Conservation (phyloP, 2,329 filamentous ascomycete genomes). For the Coniochaeta ligniaria region DNA sequence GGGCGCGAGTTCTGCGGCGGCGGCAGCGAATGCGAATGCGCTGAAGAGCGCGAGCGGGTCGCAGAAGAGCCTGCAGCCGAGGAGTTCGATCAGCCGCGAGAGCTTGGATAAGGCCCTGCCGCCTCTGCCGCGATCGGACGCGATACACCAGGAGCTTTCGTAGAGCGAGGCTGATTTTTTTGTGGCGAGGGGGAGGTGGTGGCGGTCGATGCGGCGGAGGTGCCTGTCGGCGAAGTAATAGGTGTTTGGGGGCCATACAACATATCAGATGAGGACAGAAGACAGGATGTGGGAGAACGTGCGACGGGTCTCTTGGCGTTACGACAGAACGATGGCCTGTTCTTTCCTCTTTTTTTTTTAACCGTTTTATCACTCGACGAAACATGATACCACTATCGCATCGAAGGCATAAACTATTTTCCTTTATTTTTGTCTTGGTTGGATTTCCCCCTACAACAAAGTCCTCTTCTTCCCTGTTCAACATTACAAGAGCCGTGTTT, state of each 20-base stretch:
- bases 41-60: constrained; percentile 20
- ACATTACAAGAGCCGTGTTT: background rate
- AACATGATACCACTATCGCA: constrained; percentile 17
- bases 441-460: background rate
- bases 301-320: constrained; percentile 9
- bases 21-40: too few relatives aligned
- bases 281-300: constrained; percentile 8
- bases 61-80: constrained; percentile 23
- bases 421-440: constrained; percentile 2
- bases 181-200: background rate
- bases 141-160: constrained; percentile 7
- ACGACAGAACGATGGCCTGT: constrained; percentile 4
- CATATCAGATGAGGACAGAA: background rate
- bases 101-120: constrained; percentile 56
- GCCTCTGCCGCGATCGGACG: constrained; percentile 36
- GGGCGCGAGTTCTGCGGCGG: constrained; percentile 9
- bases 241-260: background rate
- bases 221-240: background rate
- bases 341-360: constrained; percentile 6
- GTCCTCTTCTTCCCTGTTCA: background rate
- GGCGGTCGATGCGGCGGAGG: background rate
- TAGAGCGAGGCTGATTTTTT: constrained; percentile 6
- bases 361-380: constrained; percentile 1
- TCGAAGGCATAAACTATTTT: constrained; percentile 11
- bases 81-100: constrained; percentile 39